Percentiles rank a stretch among this genome's conserved stretches.
phyloP scores from a whole-genome alignment of 495 filamentous ascomycete species.

The Hyaloscypha variabilis region DNA sequence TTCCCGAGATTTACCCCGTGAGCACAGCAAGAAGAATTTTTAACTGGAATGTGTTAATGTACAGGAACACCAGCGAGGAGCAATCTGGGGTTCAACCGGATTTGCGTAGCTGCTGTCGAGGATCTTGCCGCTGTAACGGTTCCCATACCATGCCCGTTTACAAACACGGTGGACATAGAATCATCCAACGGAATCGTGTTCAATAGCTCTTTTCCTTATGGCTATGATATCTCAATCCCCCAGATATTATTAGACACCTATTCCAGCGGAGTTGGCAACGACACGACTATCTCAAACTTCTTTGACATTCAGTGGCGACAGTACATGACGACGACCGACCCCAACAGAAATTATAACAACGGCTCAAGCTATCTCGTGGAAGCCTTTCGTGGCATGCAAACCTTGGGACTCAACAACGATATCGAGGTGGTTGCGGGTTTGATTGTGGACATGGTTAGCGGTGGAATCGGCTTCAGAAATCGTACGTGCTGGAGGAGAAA shows the following conservation, averaged over 20 bases:
- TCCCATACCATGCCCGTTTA: no score
- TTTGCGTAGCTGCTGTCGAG: no score
- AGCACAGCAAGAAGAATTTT: no score
- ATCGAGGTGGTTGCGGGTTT: conserved; percentile 43
- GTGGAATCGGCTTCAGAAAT: conserved; percentile 49
- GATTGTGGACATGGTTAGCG: conserved; percentile 42
- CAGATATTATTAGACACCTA: conserved; percentile 35
- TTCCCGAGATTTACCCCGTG: no score
- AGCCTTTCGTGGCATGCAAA: conserved; percentile 26
- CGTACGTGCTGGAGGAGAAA: conserved; percentile 14
- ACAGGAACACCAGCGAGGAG: no score
- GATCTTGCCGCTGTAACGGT: no score
- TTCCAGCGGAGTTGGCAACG: conserved; percentile 32
- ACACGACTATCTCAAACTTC: conserved; percentile 39
- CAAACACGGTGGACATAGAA: not conserved
- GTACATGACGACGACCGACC: conserved; percentile 26
- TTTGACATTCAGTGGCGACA: conserved; percentile 45
- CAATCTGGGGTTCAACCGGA: no score
- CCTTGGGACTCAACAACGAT: conserved; percentile 37
- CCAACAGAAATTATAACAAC: conserved; percentile 15
- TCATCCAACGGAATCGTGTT: not conserved
- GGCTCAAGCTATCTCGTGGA: conserved; percentile 25
- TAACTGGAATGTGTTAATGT: no score
- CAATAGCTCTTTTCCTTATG: conserved; percentile 15
- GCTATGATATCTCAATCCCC: conserved; percentile 32